Percentiles rank a stretch among this genome's conserved stretches.
Conservation (phyloP, 2,329 filamentous ascomycete species). For the Aspergillus sp. region DNA sequence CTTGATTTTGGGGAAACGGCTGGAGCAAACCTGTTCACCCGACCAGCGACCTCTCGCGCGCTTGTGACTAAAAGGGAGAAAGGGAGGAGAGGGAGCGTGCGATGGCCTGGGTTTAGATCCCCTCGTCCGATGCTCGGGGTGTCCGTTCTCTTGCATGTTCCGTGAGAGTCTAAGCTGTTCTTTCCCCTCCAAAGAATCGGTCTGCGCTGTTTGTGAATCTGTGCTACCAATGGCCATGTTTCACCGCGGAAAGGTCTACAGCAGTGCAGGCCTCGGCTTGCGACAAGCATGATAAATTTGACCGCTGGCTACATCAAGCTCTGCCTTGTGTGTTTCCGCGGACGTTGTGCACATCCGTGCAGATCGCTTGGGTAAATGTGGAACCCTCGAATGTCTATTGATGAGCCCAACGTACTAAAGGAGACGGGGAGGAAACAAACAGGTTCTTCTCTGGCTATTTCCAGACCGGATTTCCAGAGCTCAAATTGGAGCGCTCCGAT, state of each 20-base stretch:
- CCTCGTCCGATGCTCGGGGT: not conserved
- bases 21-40: not conserved
- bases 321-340: not conserved
- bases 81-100: not conserved
- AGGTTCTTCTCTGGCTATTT: not conserved
- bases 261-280: constrained; percentile 1
- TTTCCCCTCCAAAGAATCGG: not conserved
- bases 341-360: not conserved
- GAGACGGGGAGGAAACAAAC: not conserved
- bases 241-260: not conserved
- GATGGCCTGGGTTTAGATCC: not conserved
- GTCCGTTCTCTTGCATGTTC: not conserved
- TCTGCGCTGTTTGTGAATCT: not conserved
- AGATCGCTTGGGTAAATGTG: not conserved
- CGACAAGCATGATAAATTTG: not conserved
- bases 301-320: not conserved
- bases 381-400: not conserved
- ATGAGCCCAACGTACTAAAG: not conserved
- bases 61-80: not conserved
- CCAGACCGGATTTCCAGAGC: not conserved
- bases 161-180: not conserved
- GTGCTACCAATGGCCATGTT: constrained; percentile 3
- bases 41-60: not conserved
- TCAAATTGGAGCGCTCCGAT: not conserved
- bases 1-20: constrained; percentile 1